phyloP scores from a whole-genome alignment of 1,284 basidiomycete genomes.

The Prillingera fragicola region DNA sequence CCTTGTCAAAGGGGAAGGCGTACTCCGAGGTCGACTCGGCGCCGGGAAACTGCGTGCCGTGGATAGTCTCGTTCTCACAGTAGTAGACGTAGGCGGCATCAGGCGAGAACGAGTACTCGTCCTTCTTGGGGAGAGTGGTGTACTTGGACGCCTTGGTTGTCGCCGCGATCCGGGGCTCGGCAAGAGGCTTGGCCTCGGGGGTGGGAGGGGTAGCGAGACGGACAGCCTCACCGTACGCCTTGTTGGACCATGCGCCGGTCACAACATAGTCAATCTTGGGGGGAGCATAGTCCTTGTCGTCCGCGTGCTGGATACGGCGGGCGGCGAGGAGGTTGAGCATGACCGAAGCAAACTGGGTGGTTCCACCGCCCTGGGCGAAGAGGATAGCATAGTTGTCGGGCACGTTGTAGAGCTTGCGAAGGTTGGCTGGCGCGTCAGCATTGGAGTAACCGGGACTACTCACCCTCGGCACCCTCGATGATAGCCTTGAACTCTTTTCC shows the following conservation, averaged over 20 bases:
- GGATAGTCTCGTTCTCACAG: slow-evolving; percentile 99
- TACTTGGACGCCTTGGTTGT: slow-evolving; percentile 66
- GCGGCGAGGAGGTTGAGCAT: slow-evolving; percentile 71
- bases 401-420: slow-evolving; percentile 69
- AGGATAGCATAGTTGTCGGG: slow-evolving; percentile 79
- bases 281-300: slow-evolving; percentile 48
- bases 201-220: slow-evolving; percentile 54
- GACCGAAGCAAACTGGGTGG: slow-evolving; percentile 80
- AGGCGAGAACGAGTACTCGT: slow-evolving; percentile 68
- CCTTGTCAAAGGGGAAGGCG: slow-evolving; percentile 77
- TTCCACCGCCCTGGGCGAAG: slow-evolving; percentile 88
- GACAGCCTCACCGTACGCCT: slow-evolving; percentile 73
- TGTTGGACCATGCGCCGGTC: slow-evolving; percentile 86
- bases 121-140: slow-evolving; percentile 70
- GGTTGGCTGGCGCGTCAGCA: slow-evolving; percentile 48
- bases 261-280: slow-evolving; percentile 73
- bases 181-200: slow-evolving; percentile 44
- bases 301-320: slow-evolving; percentile 57
- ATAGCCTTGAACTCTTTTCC: slow-evolving; percentile 77
- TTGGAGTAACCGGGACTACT: slow-evolving; percentile 8
- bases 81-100: slow-evolving; percentile 88
- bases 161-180: slow-evolving; percentile 62
- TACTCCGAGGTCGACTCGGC: slow-evolving; percentile 62
- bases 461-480: slow-evolving; percentile 60
- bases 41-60: slow-evolving; percentile 83